These are phyloP conservation scores for Ganoderma meredithae DNA, from an alignment of 1,284 basidiomycete species.

Conservation along the genomic window DNA sequence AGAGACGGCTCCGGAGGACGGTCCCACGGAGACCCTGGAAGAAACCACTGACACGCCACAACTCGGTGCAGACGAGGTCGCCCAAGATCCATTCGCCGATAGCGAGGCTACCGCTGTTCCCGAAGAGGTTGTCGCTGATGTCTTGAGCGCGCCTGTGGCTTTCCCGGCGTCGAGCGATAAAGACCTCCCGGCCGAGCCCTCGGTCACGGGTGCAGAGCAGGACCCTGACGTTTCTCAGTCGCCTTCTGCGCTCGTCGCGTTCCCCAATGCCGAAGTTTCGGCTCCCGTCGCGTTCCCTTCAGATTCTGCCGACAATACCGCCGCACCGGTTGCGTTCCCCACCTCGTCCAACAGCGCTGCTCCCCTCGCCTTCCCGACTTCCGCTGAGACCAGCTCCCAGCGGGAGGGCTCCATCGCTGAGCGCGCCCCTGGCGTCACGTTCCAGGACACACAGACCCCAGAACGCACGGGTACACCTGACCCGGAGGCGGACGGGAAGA, in stretches of 20 bases:
- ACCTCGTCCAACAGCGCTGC: constrained; percentile 33
- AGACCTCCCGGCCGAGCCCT: constrained; percentile 27
- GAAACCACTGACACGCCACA: constrained; percentile 33
- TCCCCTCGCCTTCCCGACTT: constrained; percentile 47
- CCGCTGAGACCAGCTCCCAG: constrained; percentile 42
- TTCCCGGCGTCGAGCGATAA: constrained; percentile 30
- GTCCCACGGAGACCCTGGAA: constrained; percentile 27
- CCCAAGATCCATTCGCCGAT: constrained; percentile 29
- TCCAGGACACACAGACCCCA: constrained; percentile 46
- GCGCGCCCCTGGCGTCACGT: constrained; percentile 47
- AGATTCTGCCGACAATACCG: constrained; percentile 28
- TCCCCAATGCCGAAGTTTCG: constrained; percentile 43
- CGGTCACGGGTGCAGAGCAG: constrained; percentile 20
- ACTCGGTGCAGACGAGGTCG: constrained; percentile 36
- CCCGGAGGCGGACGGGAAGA: constrained; percentile 73
- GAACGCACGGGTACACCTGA: constrained; percentile 66
- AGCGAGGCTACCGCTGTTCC: constrained; percentile 20
- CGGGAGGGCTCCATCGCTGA: constrained; percentile 39
- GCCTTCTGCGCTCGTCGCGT: constrained; percentile 34
- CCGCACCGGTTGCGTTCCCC: constrained; percentile 39
- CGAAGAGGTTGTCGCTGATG: constrained; percentile 15
- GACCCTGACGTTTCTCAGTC: constrained; percentile 12
- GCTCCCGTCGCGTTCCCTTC: constrained; percentile 34
- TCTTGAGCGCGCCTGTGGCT: constrained; percentile 20
- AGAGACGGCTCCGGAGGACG: constrained; percentile 36